Base-by-base conservation (phyloP, 1,284 basidiomycete species). In the Austropuccinia psidii region DNA sequence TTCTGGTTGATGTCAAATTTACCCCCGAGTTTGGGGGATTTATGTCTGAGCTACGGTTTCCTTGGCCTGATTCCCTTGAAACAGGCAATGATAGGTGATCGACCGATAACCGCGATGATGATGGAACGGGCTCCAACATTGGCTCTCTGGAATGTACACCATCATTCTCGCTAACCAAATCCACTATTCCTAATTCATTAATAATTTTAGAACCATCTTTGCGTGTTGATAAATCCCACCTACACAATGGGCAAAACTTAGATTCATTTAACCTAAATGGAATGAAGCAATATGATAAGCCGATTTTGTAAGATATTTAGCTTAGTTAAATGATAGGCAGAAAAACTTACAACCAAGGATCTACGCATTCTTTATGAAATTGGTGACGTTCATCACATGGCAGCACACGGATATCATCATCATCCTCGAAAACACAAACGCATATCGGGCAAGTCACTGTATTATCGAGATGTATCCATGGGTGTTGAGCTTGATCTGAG, bases 391-490 rank as follows among this genome's bases (percentile, higher is more conserved):
- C 90, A 79, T 91, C 90, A 80, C 93, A 96, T 0, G 93, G 93
- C 70, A 96, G 82, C 41, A 94, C 85, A 37, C 93, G 87, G 19
- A 95, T 81, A 80, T 94, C 90, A 79, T 96, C 93, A 5, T 91
- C 93, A 76, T 90, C 89, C 80, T 93, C 90, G 78, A 96, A 96
- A 77, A 94, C 92, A 47, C 91, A 84, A 75, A 95, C 89, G 79
- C 93, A 96, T 76, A 96, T 96, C 6, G 93, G 92, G 81, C 93
- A 96, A 29, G 89, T 91, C 80, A 91, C 89, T 47, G 86, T 85
- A 15, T 88, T 74, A 31, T 78, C 76, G 29, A 76, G 72, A 47
- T 73, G 61, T n/a, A n/a, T n/a, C n/a, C n/a, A n/a, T n/a, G n/a
- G n/a, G n/a, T n/a, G n/a, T n/a, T n/a, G n/a, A n/a, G 58, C 43